Conservation (phyloP, 768 basidiomycete species). For the Phlebiopsis gigantea region DNA sequence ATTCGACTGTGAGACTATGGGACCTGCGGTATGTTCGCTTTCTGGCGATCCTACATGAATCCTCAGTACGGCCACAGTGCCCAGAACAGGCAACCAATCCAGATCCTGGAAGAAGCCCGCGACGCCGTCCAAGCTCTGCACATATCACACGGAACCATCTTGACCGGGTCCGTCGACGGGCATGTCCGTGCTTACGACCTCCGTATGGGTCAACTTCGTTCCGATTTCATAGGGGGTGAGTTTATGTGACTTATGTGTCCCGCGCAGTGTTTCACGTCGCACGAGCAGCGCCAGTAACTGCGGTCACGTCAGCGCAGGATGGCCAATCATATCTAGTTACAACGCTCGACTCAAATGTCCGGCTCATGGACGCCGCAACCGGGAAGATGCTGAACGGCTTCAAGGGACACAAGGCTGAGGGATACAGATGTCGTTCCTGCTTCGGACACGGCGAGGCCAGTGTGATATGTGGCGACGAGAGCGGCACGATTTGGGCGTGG, state of each 20-base stretch:
- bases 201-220: constrained; percentile 83
- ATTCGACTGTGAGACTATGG: constrained; percentile 88
- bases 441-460: constrained; percentile 81
- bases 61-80: constrained; percentile 32
- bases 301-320: constrained; percentile 76
- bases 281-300: constrained; percentile 77
- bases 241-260: constrained; percentile 14
- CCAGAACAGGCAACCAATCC: constrained; percentile 81
- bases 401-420: constrained; percentile 64
- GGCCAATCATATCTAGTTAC: constrained; percentile 75
- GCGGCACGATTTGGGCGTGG: constrained; percentile 88
- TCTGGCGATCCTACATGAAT: neutral
- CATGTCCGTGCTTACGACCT: constrained; percentile 92
- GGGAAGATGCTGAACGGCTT: constrained; percentile 88
- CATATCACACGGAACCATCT: constrained; percentile 59
- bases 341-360: constrained; percentile 78
- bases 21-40: constrained; percentile 65
- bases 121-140: constrained; percentile 82
- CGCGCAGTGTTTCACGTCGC: neutral
- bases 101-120: constrained; percentile 81
- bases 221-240: constrained; percentile 89
- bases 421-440: constrained; percentile 75
- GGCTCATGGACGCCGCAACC: constrained; percentile 77
- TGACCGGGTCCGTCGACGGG: constrained; percentile 88
- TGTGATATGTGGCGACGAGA: constrained; percentile 87